Evolutionary conservation across 306 rosid species (phyloP).

Genomic region (Morella rubra): DNA sequence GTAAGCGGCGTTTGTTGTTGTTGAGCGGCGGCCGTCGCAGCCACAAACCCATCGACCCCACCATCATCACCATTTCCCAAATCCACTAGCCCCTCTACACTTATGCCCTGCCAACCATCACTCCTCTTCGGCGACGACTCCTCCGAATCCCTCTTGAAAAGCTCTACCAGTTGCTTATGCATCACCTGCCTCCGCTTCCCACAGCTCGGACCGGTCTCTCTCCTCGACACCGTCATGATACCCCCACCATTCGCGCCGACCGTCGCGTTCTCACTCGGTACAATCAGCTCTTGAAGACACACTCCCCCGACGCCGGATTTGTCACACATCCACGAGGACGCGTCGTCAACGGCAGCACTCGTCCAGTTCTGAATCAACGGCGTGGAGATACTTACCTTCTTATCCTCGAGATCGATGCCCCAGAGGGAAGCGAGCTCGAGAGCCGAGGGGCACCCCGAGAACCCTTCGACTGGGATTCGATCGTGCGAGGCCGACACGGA

Average conservation of each 20-base stretch:
- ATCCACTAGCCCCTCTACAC: background rate
- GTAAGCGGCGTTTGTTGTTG: conserved; percentile 31
- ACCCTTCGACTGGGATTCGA: conserved; percentile 44
- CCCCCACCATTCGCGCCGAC: conserved; percentile 7
- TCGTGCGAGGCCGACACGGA: conserved; percentile 47
- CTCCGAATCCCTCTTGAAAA: conserved; percentile 45
- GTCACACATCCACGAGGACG: conserved; percentile 20
- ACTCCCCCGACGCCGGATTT: conserved; percentile 16
- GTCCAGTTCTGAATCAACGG: conserved; percentile 20
- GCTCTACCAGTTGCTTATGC: conserved; percentile 59
- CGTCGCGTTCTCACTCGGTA: conserved; percentile 39
- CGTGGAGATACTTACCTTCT: conserved; percentile 9
- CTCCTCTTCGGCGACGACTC: background rate
- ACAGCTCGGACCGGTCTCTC: conserved; percentile 20
- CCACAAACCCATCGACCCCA: conserved; percentile 26
- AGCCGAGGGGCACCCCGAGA: conserved; percentile 61
- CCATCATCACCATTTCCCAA: conserved; percentile 8
- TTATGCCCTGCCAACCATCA: background rate
- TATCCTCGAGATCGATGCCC: conserved; percentile 48
- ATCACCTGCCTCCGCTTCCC: conserved; percentile 56
- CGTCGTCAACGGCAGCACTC: conserved; percentile 12
- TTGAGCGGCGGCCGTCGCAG: conserved; percentile 16
- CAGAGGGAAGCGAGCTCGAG: conserved; percentile 51
- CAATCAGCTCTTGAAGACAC: conserved; percentile 42
- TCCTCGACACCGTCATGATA: conserved; percentile 23